These are phyloP conservation scores for Kodamaea jinghongensis DNA, from an alignment of 805 yeast species.

Conservation along the genomic window DNA sequence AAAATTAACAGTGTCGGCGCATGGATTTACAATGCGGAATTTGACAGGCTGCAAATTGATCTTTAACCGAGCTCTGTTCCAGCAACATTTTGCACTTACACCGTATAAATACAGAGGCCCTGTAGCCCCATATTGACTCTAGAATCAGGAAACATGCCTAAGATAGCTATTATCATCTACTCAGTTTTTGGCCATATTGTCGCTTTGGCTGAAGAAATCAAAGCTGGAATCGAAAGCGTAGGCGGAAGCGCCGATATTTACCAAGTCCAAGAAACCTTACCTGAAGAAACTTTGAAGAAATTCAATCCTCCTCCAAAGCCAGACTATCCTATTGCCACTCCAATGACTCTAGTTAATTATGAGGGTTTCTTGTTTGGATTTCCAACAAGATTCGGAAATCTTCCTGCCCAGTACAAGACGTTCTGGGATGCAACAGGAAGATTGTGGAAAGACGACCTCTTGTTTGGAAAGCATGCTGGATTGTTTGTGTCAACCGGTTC, in stretches of 20 bases:
- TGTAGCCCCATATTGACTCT: no score
- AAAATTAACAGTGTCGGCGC: no score
- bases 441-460: constrained; percentile 22
- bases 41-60: no score
- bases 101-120: no score
- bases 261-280: constrained; percentile 73
- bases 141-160: constrained; percentile 29
- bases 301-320: constrained; percentile 58
- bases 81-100: no score
- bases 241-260: constrained; percentile 65
- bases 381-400: constrained; percentile 26
- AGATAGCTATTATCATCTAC: constrained; percentile 48
- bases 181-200: constrained; percentile 78
- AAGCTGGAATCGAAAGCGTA: constrained; percentile 64
- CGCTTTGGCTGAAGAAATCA: constrained; percentile 60
- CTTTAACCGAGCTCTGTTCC: no score
- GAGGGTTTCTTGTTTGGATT: constrained; percentile 27
- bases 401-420: constrained; percentile 22
- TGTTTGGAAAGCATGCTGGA: constrained; percentile 24
- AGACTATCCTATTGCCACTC: constrained; percentile 20
- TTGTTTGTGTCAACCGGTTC: constrained; percentile 25
- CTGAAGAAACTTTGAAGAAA: constrained; percentile 49
- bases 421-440: constrained; percentile 26
- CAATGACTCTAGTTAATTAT: constrained; percentile 20
- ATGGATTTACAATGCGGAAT: no score